A percentile compares a stretch with the other conserved stretches of the same genome.
These are phyloP conservation scores for Penicillium sp. DNA, from an alignment of 2,329 filamentous ascomycete species.

Conservation along the genomic window DNA sequence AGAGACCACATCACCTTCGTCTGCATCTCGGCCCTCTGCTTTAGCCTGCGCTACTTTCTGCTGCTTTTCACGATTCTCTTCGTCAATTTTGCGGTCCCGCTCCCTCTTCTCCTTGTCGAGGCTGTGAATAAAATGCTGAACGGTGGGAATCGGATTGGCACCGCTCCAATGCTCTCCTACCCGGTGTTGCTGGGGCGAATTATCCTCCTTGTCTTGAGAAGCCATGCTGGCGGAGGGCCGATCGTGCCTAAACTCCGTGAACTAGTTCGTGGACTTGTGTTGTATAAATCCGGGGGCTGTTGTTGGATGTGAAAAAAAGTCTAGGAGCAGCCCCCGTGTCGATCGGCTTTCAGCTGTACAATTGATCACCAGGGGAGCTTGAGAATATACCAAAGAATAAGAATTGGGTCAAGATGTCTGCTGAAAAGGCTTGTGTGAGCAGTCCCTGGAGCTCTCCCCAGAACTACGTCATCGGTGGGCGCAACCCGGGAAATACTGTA, in stretches of 20 bases:
- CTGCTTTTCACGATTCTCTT: conserved; percentile 32
- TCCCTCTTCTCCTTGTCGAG: conserved; percentile 73
- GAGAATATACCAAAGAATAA: too few relatives aligned
- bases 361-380: neutral
- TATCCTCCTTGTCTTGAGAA: conserved; percentile 2
- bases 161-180: conserved; percentile 71
- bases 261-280: too few relatives aligned
- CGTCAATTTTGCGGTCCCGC: conserved; percentile 66
- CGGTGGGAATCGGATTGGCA: conserved; percentile 76
- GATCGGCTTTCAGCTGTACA: neutral
- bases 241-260: too few relatives aligned
- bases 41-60: conserved; percentile 1
- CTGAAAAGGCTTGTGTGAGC: conserved; percentile 1
- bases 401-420: neutral
- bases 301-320: neutral
- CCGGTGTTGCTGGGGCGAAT: conserved; percentile 36
- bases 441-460: conserved; percentile 11
- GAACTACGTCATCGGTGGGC: conserved; percentile 21
- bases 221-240: conserved; percentile 11
- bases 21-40: conserved; percentile 26
- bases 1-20: conserved; percentile 43
- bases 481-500: conserved; percentile 17
- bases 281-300: too few relatives aligned
- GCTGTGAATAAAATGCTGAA: conserved; percentile 72
- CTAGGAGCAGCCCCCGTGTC: conserved; percentile 4